phyloP scores from a whole-genome alignment of 768 basidiomycete genomes.

The Lyophyllum decastes region DNA sequence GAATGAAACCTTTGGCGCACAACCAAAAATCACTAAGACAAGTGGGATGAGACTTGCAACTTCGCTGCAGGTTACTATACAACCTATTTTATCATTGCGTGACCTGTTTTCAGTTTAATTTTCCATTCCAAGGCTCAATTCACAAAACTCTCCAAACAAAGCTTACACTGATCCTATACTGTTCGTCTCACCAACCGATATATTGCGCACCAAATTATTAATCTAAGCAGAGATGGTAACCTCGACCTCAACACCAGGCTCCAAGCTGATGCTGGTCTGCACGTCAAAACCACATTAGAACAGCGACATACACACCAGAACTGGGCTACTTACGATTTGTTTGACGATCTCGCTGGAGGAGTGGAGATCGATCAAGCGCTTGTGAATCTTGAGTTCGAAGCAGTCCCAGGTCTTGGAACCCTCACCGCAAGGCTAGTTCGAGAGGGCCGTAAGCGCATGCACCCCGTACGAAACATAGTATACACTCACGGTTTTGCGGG shows the following conservation, averaged over 20 bases:
- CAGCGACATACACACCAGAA: neutral
- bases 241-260: conserved; percentile 99
- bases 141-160: neutral
- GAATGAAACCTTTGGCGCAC: neutral
- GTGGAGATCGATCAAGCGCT: conserved; percentile 98
- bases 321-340: conserved; percentile 82
- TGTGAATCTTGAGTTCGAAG: conserved; percentile 99
- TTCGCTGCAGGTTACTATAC: too few species aligned
- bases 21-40: neutral
- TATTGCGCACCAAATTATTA: conserved; percentile 6
- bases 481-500: conserved; percentile 89
- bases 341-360: conserved; percentile 99
- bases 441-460: neutral
- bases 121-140: neutral
- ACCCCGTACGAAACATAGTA: neutral
- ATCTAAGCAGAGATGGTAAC: conserved; percentile 86
- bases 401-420: conserved; percentile 99
- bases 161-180: neutral
- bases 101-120: neutral
- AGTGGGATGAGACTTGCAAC: neutral
- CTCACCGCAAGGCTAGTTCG: conserved; percentile 92
- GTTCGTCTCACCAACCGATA: neutral
- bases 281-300: conserved; percentile 2
- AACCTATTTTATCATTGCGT: too few species aligned
- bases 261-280: conserved; percentile 97